A percentile compares a stretch with the other conserved stretches of the same genome.
These are phyloP conservation scores for Bombardia bombarda DNA, from an alignment of 495 filamentous ascomycete species.

Conservation along the genomic window DNA sequence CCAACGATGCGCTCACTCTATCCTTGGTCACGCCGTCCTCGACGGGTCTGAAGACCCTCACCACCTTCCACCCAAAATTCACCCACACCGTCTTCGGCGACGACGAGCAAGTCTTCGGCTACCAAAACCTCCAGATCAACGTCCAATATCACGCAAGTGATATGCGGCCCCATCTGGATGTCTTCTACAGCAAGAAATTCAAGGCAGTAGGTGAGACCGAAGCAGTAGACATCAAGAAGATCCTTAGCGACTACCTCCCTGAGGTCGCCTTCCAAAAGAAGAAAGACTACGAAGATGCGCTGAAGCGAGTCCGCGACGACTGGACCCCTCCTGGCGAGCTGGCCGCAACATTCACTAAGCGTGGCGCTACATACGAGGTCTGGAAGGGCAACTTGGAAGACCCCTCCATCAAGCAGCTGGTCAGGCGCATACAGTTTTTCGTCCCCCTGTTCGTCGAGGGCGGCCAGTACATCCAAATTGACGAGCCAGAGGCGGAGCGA, in stretches of 20 bases:
- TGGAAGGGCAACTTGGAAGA: conserved; percentile 45
- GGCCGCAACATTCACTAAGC: conserved; percentile 27
- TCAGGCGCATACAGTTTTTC: conserved; percentile 74
- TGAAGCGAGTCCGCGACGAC: conserved; percentile 45
- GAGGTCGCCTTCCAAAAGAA: conserved; percentile 59
- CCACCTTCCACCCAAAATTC: conserved; percentile 73
- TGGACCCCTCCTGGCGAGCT: conserved; percentile 53
- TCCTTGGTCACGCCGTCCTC: conserved; percentile 56
- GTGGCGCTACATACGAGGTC: conserved; percentile 38
- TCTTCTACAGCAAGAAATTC: conserved; percentile 69
- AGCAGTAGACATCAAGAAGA: conserved; percentile 57
- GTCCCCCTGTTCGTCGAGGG: conserved; percentile 90
- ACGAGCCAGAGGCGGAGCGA: conserved; percentile 67
- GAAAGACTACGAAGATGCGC: conserved; percentile 49
- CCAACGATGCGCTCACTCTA: conserved; percentile 67
- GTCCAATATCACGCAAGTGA: conserved; percentile 76
- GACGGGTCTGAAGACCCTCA: conserved; percentile 43
- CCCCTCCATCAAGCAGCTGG: conserved; percentile 50
- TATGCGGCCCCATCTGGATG: conserved; percentile 63
- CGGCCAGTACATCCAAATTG: conserved; percentile 60
- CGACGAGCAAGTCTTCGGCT: conserved; percentile 84
- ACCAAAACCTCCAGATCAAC: conserved; percentile 67
- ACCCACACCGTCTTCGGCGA: conserved; percentile 92
- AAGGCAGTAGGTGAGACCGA: conserved; percentile 60
- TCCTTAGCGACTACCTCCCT: conserved; percentile 59